Percentiles rank a stretch among this genome's conserved stretches.
Evolutionary conservation across 345 rosid species (phyloP).

Genomic region (Anacardium occidentale): DNA sequence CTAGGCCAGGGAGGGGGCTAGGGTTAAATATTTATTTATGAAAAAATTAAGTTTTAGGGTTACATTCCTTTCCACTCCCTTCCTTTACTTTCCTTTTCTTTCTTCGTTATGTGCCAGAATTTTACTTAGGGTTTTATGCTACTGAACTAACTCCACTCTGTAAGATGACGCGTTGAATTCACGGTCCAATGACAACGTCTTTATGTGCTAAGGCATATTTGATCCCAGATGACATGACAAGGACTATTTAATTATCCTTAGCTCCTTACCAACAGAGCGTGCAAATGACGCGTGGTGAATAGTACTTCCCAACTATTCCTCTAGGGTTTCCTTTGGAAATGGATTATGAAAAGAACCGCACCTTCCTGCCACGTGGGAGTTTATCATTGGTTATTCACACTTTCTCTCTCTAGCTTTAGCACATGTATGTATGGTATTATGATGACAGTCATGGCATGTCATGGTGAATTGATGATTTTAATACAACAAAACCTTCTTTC

Average conservation of each 20-base stretch:
- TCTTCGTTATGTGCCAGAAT: background rate
- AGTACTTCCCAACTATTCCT: constrained; percentile 25
- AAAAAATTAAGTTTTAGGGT: constrained; percentile 1
- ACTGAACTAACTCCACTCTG: constrained; percentile 24
- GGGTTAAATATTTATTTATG: too few species aligned
- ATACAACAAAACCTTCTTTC: constrained; percentile 45
- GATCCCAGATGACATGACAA: constrained; percentile 15
- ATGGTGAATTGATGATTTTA: constrained; percentile 36
- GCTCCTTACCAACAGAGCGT: constrained; percentile 29
- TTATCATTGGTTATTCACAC: constrained; percentile 20
- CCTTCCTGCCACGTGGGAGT: constrained; percentile 36
- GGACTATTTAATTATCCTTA: background rate
- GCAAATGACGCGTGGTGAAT: constrained; percentile 30
- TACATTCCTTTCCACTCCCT: too few species aligned
- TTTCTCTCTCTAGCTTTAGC: constrained; percentile 24
- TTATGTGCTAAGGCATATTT: constrained; percentile 37
- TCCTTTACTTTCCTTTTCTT: too few species aligned
- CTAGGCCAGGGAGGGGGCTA: constrained; percentile 5
- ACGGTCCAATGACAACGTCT: constrained; percentile 27
- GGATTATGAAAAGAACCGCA: constrained; percentile 74
- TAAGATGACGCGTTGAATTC: rapidly evolving
- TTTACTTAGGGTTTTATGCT: constrained; percentile 40
- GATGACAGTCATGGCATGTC: constrained; percentile 44
- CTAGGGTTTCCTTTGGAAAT: constrained; percentile 55
- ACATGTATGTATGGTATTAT: constrained; percentile 16